Conservation (phyloP, 805 yeast genomes). For the Cyberlindnera xishuangbannaensis region DNA sequence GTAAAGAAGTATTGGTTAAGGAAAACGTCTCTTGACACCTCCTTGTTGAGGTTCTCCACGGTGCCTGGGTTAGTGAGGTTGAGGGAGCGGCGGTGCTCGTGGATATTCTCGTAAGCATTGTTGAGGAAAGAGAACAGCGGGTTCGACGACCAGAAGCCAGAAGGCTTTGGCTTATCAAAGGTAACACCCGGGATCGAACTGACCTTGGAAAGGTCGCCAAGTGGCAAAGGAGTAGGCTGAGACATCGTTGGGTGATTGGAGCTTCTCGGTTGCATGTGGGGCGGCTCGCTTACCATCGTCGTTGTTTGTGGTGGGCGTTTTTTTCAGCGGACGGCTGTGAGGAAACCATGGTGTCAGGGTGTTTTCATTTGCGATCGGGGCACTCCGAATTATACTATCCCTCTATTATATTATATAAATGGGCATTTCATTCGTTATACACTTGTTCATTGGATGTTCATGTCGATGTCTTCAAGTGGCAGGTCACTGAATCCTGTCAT, state of each 20-base stretch:
- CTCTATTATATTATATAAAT: too few relatives aligned
- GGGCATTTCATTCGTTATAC: too few relatives aligned
- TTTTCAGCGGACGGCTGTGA: conserved; percentile 7
- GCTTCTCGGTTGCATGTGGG: background rate
- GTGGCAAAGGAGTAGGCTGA: conserved; percentile 38
- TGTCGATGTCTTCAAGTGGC: conserved; percentile 4
- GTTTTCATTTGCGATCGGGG: too few relatives aligned
- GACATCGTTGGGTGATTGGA: conserved; percentile 19
- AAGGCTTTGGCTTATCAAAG: conserved; percentile 45
- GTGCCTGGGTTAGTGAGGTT: conserved; percentile 92
- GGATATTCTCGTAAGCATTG: conserved; percentile 65
- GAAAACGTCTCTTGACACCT: conserved; percentile 90
- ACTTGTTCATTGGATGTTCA: too few relatives aligned
- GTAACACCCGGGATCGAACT: conserved; percentile 56
- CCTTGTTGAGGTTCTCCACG: conserved; percentile 87
- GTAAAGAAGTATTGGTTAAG: conserved; percentile 85
- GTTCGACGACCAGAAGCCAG: conserved; percentile 72
- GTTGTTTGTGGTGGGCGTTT: too few relatives aligned
- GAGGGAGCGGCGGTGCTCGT: conserved; percentile 74
- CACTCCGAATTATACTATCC: too few relatives aligned
- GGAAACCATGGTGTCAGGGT: background rate
- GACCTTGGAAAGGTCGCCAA: conserved; percentile 57
- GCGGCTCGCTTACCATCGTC: too few relatives aligned
- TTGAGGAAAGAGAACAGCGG: conserved; percentile 77
- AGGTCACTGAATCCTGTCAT: conserved; percentile 6